Evolutionary conservation across 1,139 yeast species (phyloP).

Genomic region (Geotrichum europaeum): DNA sequence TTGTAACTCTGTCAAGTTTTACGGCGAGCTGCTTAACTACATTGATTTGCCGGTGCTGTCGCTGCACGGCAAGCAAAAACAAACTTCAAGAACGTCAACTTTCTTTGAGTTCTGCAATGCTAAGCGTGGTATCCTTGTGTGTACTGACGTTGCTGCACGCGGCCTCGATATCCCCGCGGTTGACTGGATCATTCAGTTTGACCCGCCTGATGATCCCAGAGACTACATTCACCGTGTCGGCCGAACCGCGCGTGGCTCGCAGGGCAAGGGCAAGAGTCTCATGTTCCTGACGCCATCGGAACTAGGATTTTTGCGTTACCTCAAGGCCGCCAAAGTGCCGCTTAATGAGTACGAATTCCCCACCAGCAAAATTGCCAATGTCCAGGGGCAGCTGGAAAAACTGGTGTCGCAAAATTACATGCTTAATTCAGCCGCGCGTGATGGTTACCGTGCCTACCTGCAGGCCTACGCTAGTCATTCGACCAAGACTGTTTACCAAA

Average conservation of each 20-base stretch:
- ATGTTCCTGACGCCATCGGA: constrained; percentile 95
- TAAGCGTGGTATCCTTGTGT: constrained; percentile 81
- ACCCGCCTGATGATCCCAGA: constrained; percentile 99
- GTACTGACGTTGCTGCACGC: constrained; percentile 98
- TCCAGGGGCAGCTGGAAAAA: constrained; percentile 88
- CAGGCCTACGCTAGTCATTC: constrained; percentile 98
- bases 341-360: constrained; percentile 97
- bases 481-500: constrained; percentile 89
- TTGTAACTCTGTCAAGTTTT: constrained; percentile 94
- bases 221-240: constrained; percentile 98
- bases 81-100: constrained; percentile 95
- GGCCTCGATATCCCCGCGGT: constrained; percentile 96
- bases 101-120: constrained; percentile 98
- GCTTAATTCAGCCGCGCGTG: constrained; percentile 93
- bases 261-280: constrained; percentile 85
- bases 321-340: constrained; percentile 96
- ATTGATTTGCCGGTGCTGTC: constrained; percentile 94
- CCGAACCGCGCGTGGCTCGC: constrained; percentile 93
- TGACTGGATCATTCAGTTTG: constrained; percentile 96
- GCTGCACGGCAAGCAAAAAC: constrained; percentile 96
- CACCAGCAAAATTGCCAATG: constrained; percentile 84
- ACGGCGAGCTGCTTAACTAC: constrained; percentile 88
- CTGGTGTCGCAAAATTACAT: constrained; percentile 87
- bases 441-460: constrained; percentile 90
- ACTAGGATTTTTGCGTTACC: constrained; percentile 86